Evolutionary conservation across 257 asterid species (phyloP), one percentile per base, ranked within the genome.

Genomic region (Nicotiana tabacum): DNA sequence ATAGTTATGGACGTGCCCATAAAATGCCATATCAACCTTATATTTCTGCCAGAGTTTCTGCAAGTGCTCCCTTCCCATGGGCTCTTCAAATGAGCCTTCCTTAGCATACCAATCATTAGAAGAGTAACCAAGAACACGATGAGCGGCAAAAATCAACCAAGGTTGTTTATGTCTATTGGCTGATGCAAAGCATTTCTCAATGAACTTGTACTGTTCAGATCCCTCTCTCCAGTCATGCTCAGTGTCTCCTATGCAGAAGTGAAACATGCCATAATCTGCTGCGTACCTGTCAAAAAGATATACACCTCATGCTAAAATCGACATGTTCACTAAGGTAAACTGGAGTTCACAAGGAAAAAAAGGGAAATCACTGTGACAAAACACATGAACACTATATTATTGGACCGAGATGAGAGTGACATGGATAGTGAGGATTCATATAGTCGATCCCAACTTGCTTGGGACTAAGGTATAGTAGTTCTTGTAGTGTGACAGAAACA

Each of bases 191-290:
- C 90, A 87, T 51, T 82, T 69, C 79, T 87, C 87, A 8, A 85
- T 87, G 53, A 87, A 87, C 77, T 65, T 74, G 78, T 87, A 87
- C 11, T 87, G 90, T 77, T 85, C 90, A 9, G 90, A 77, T n/a
- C 90, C 90, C 84, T 85, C 88, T 24, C 90, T 85, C 91, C 91
- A 88, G 4, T 88, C 89, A 78, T 86, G 91, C 61, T 88, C 91
- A 12, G 86, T 81, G 53, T 88, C 91, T 15, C 37, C 86, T 66
- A 86, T 83, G 68, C 89, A 88, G 67, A 88, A 88, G 33, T 66
- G 84, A 62, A 88, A 86, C 91, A 88, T 88, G 39, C 91, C 91
- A 83, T 85, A 88, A 10, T 88, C 88, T 16, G 91, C 87, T 78
- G 77, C 56, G 51, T 88, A 88, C 90, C 90, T 88, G 57, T 18